Evolutionary conservation across 345 rosid genomes (phyloP).

Genomic region (Gossypium ekmanianum): DNA sequence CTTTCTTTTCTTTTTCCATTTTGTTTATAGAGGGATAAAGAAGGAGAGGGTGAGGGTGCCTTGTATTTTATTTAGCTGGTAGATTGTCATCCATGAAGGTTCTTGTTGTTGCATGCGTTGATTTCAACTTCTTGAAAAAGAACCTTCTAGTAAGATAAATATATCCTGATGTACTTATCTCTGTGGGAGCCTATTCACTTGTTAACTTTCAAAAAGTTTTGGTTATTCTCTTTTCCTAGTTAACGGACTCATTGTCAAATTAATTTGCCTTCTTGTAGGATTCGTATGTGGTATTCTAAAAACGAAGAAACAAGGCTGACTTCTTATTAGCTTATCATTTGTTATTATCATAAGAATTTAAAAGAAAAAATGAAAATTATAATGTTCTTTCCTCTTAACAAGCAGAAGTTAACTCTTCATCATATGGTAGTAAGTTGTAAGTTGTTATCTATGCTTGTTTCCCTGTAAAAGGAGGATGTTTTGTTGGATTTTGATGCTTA

Average conservation of each 20-base stretch:
- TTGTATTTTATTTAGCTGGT: not conserved
- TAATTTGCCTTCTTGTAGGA: not conserved
- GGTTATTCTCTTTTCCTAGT: not conserved
- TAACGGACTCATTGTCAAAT: not conserved
- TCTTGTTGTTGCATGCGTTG: not conserved
- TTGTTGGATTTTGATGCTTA: too few species aligned
- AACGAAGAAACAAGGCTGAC: not conserved
- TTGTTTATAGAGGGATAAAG: not conserved
- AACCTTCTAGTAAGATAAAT: not conserved
- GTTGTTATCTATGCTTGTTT: too few species aligned
- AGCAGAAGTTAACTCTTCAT: not conserved
- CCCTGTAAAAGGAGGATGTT: too few species aligned
- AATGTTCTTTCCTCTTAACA: too few species aligned
- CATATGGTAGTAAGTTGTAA: not conserved
- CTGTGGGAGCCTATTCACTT: not conserved
- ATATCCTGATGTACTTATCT: not conserved
- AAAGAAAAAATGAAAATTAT: too few species aligned
- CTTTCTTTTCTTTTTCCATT: not conserved
- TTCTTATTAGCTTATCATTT: not conserved
- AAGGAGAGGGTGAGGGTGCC: not conserved
- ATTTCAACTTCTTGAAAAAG: conserved; percentile 7
- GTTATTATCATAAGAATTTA: not conserved
- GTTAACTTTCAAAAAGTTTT: not conserved
- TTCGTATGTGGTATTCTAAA: not conserved
- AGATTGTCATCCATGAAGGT: not conserved